Base-by-base conservation (phyloP, 2,329 filamentous ascomycete species). In the Fusarium pseudoanthophilum region DNA sequence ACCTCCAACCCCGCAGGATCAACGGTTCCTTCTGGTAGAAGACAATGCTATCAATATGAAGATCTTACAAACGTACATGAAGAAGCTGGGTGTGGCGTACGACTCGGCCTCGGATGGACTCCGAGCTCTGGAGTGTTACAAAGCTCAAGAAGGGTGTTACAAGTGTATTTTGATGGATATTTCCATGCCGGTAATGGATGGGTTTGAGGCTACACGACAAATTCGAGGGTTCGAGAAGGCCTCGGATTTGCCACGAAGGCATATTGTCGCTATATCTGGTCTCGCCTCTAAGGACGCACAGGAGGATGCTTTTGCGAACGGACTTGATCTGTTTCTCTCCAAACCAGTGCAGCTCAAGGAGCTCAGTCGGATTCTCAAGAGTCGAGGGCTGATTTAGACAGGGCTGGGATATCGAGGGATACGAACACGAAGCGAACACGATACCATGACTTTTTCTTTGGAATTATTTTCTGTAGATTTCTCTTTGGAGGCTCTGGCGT, bases 161-260 rank as follows among this genome's bases (percentile, higher is more conserved):
- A 70, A 64, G 26, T 82, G 79, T 57, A 76, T 85, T 4, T 70
- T 85, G 13, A 85, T 84, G 75, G 88, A 90, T 67, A 85, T 89
- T 9, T 88, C 84, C 61, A 90, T 90, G 88, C 88, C 88, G 1
- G 79, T 89, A 13, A 86, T 90, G 76, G 85, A 90, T 68, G 87
- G 87, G 0, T 83, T 88, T 8, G 85, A 85, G n/a, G 84, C 85
- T 0, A 88, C 87, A 4, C 80, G 84, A 4, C 80, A 81, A 32
- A 89, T 89, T 24, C 83, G 88, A 3, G 81, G 82, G 1, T 81
- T 86, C 32, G 88, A 90, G 75, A 79, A 81, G 11, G 80, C 85
- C 80, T 15, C 79, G 80, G 3, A 76, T 86, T 1, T 69, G 24
- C 52, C 79, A 1, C 83, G 84, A 1, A 83, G 83, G 2, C 81